Base-by-base conservation (phyloP, 139 green algal genomes). In the Micromonas commoda region DNA sequence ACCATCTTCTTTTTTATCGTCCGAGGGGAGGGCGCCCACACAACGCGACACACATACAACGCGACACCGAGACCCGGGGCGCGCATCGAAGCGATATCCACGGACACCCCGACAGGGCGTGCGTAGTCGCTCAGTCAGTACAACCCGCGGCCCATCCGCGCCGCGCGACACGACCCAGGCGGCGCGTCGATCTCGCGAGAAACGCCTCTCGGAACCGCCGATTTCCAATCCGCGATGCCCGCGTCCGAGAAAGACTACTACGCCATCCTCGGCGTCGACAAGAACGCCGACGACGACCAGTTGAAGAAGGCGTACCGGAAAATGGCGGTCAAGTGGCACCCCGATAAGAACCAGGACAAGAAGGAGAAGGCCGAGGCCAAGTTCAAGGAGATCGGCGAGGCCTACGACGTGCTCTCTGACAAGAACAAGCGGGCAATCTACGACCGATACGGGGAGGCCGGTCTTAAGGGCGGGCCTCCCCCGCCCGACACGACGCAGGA, bases 271-370 rank as follows among this genome's bases (percentile, higher is more conserved):
- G 70, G 70, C 35, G 70, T 82, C 37, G 28, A 38, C 32, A 35
- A 34, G 28, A 26, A n/a, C 63, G 77, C 72, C 21, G 52, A 29
- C 37, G 72, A 82, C 35, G 54, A 39, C 32, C 72, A 82, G 23
- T 31, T 82, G 71, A 79, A 78, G 72, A 82, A 69, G 32, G 77
- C 77, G 70, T 82, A 82, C 68, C 31, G 70, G 3, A 77, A 82
- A 34, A 28, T 54, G 61, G 87, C 87, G 0, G 38, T 89, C 65
- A 66, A 76, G 26, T 82, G 70, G 69, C 77, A 82, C 70, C 77
- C 77, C 5, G 77, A 82, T 37, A 81, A 80, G 45, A 82, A 82
- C 71, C 37, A 52, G 13, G 60, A 73, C 64, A 80, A 81, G 29
- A 80, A 81, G 29, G 65, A 81, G 24, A 29, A 81, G 73, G 78